These are phyloP conservation scores for Iris macrosiphon DNA, from an alignment of 106 monocot genomes.

Conservation along the genomic window DNA sequence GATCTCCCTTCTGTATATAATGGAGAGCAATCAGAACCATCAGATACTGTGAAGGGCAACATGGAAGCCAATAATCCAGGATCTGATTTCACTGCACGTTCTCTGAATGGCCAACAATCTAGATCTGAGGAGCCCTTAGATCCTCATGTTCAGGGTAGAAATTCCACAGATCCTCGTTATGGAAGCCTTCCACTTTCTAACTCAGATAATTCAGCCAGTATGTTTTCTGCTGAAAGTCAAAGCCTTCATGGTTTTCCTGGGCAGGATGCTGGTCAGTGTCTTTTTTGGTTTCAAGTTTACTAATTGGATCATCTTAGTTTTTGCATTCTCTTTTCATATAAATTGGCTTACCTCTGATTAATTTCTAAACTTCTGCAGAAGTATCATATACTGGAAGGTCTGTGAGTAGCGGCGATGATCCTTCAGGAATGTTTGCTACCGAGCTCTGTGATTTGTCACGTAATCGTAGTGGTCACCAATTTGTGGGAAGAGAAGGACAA, in stretches of 20 bases:
- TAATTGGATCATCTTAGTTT: background rate
- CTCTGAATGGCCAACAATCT: conserved; percentile 5
- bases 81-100: conserved; percentile 5
- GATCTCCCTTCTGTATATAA: conserved; percentile 5
- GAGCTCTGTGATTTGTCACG: conserved; percentile 12
- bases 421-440: conserved; percentile 14
- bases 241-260: conserved; percentile 33
- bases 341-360: background rate
- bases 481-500: conserved; percentile 28
- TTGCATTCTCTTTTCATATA: background rate
- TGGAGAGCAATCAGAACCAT: conserved; percentile 14
- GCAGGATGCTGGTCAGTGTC: conserved; percentile 61
- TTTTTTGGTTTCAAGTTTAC: conserved; percentile 1
- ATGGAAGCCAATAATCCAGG: background rate
- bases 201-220: conserved; percentile 16
- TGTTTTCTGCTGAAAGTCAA: conserved; percentile 25
- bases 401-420: conserved; percentile 22
- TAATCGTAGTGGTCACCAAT: conserved; percentile 18
- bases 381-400: conserved; percentile 63
- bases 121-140: conserved; percentile 12
- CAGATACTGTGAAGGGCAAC: conserved; percentile 16
- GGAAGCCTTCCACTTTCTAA: conserved; percentile 14
- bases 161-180: conserved; percentile 14
- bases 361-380: conserved; percentile 36
- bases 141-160: conserved; percentile 18